Base-by-base conservation (phyloP, 371 early-diverging fungal genomes). In the Circinella minor region DNA sequence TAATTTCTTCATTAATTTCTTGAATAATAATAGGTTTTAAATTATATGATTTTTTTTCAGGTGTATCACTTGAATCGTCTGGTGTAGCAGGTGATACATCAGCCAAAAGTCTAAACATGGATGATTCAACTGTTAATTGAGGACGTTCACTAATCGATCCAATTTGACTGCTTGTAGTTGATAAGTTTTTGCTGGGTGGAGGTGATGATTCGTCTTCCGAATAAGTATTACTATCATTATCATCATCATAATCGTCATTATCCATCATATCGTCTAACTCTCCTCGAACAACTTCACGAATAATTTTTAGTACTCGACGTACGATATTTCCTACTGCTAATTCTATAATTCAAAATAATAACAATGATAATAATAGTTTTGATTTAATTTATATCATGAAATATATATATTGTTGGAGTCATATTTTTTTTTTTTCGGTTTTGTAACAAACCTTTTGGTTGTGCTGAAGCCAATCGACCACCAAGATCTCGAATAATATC, bases 271-370 rank as follows among this genome's bases (percentile, higher is more conserved):
- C 68, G 55, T 81, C 79, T 20, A 82, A 65, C 68, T 80, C 85
- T 14, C 81, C 78, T 64, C 86, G 72, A 49, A 88, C 88, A 9
- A 82, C 83, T 77, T 96, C 97, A 49, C 91, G 85, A 71, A 98
- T 95, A 18, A 96, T 81, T 63, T 91, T 90, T 34, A 96, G 73
- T 4, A 96, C 92, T 63, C 97, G 85, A 63, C 94, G 89, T 27
- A 92, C 88, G 47, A 95, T 93, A 79, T 96, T 97, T 17, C 92
- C 93, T 5, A 95, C 91, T 4, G 94, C 93, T 27, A 96, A 85
- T 75, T 97, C 97, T 86, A 77, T 68, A 49, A 14, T 6, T 43
- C 11, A 43, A 43, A 11, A 43, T 43, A 43, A 2, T 9, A 43
- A 43, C 4, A 39, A 39, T 6, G 49, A 9, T 51, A 5, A 11